phyloP scores from a whole-genome alignment of 495 filamentous ascomycete species.

The Xylona heveae region DNA sequence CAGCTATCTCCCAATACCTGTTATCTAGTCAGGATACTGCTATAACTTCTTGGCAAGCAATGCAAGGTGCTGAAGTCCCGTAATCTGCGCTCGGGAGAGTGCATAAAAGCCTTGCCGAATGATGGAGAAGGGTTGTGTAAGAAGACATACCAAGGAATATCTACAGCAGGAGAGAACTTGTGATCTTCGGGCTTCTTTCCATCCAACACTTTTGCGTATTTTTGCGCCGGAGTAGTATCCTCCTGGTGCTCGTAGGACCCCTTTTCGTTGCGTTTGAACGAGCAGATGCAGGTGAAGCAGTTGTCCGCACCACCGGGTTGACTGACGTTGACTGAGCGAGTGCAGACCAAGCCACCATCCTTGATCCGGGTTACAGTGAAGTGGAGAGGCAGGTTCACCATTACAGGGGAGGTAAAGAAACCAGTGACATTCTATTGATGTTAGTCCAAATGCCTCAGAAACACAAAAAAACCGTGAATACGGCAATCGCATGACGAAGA shows the following conservation, averaged over 20 bases:
- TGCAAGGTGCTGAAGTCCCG: too few species aligned
- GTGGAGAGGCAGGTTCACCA: slow-evolving; percentile 31
- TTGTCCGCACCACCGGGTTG: slow-evolving; percentile 27
- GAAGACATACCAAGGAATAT: slow-evolving; percentile 25
- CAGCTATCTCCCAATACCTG: too few species aligned
- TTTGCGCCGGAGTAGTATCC: slow-evolving; percentile 13
- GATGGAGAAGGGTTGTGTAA: slow-evolving; percentile 9
- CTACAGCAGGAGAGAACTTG: slow-evolving; percentile 19
- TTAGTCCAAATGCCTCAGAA: neutral
- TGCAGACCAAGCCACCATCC: slow-evolving; percentile 33
- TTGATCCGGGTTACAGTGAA: slow-evolving; percentile 33
- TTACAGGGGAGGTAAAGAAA: slow-evolving; percentile 38
- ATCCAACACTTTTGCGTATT: slow-evolving; percentile 18
- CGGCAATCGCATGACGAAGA: too few species aligned
- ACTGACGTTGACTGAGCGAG: slow-evolving; percentile 32
- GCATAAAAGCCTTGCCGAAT: too few species aligned
- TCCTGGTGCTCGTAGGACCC: slow-evolving; percentile 21
- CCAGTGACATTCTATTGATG: slow-evolving; percentile 37
- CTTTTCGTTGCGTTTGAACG: slow-evolving; percentile 33
- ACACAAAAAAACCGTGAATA: too few species aligned
- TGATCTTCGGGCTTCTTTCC: slow-evolving; percentile 20
- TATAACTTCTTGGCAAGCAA: too few species aligned
- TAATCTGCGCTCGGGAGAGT: too few species aligned
- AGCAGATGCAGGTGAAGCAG: slow-evolving; percentile 37
- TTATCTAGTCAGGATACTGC: too few species aligned